Base-by-base conservation (phyloP, 345 rosid species). In the Chamaenerion angustifolium region DNA sequence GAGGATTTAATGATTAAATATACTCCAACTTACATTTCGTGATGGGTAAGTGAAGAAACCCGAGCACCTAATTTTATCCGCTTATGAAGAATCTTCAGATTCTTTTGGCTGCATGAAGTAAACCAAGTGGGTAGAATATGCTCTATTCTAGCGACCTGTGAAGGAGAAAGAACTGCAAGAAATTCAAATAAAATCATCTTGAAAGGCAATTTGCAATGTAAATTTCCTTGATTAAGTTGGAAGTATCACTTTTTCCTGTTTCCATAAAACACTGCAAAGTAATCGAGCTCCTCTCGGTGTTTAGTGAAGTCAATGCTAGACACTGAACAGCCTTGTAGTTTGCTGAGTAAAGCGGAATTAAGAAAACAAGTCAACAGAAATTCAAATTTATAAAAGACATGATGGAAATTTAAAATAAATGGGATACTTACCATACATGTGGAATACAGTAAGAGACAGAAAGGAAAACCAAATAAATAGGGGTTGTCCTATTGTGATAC, bases 261-360 rank as follows among this genome's bases (percentile, higher is more conserved):
- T 77, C 67, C 69, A 79, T 67, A 64, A 81, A 85, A 57, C 70
- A 70, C 65, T 75, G 68, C 49, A 89, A 70, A 65, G 85, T 74
- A 60, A 83, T 83, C 19, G 94, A 72, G 63, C 69, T 68, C 77
- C 97, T 85, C 67, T 81, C 80, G 2, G 64, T 68, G 66, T 89
- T 89, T 67, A 89, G 59, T 7, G 97, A 79, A 54, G 67, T 79
- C 73, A 89, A 61, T 12, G 80, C 82, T 69, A 89, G 94, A 56
- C 95, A 89, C 45, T 75, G 64, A 46, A 89, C 97, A 64, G 97
- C 97, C 76, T 67, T 85, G 68, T 81, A 85, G 70, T 89, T 89
- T 69, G 97, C 97, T 85, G 71, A 44, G 18, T 18, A 54, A 19
- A 17, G 43, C 46, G 15, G 15, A 59, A 40, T 11, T 9, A 16